These are phyloP conservation scores for Bipolaris sorokiniana DNA, from an alignment of 2,329 filamentous ascomycete genomes.

Conservation along the genomic window DNA sequence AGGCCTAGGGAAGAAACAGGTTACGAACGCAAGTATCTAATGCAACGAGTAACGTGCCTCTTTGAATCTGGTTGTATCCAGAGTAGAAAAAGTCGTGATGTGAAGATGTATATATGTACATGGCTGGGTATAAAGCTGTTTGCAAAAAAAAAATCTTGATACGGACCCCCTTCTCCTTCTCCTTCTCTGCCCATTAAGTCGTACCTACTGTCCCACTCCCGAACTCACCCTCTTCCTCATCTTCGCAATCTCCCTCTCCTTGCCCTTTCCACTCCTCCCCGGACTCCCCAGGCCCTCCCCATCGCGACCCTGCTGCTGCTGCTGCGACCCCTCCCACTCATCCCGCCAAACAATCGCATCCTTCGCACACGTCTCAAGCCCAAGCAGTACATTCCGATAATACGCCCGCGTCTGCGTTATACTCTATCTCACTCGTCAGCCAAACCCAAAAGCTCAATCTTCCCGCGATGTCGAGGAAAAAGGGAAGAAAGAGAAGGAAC, in stretches of 20 bases:
- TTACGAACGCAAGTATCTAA: neutral
- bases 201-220: neutral
- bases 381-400: conserved; percentile 38
- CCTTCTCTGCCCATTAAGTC: neutral
- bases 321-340: conserved; percentile 12
- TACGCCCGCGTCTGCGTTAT: conserved; percentile 38
- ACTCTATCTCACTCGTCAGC: conserved; percentile 22
- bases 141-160: neutral
- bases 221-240: conserved; percentile 20
- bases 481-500: neutral
- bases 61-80: neutral
- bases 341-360: conserved; percentile 26
- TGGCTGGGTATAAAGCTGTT: neutral
- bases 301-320: neutral
- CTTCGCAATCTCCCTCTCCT: conserved; percentile 23
- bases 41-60: neutral
- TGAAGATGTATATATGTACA: neutral
- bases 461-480: too few species aligned
- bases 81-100: neutral
- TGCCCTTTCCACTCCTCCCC: conserved; percentile 21
- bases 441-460: too few species aligned
- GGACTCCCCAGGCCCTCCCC: conserved; percentile 18
- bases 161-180: neutral
- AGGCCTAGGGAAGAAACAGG: neutral
- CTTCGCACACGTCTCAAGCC: neutral